Conservation (phyloP, 2,329 filamentous ascomycete species). For the Aspergillus aculeatus region DNA sequence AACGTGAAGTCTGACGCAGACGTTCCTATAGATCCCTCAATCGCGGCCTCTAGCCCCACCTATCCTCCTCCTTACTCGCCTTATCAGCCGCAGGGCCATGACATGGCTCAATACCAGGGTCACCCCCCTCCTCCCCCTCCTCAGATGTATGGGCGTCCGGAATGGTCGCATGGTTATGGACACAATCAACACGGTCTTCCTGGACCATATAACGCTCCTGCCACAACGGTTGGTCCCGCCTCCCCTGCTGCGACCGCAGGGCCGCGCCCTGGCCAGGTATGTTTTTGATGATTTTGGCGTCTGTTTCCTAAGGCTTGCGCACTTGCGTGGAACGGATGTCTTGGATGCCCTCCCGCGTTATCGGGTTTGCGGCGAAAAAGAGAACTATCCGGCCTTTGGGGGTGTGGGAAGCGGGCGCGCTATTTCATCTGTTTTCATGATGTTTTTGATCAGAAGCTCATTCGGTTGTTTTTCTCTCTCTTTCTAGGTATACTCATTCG, state of each 20-base stretch:
- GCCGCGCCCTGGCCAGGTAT: conserved; percentile 62
- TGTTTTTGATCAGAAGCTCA: conserved; percentile 22
- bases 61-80: conserved; percentile 86
- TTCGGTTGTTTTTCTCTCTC: conserved; percentile 26
- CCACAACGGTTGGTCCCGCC: conserved; percentile 59
- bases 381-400: conserved; percentile 11
- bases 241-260: conserved; percentile 61
- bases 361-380: conserved; percentile 16
- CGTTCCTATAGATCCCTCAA: conserved; percentile 99
- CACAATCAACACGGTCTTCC: conserved; percentile 50
- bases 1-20: conserved; percentile 87
- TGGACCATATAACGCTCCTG: conserved; percentile 50
- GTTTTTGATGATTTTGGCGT: conserved; percentile 44
- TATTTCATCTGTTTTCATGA: conserved; percentile 19
- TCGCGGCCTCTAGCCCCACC: conserved; percentile 87
- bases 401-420: conserved; percentile 20
- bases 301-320: conserved; percentile 31
- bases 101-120: conserved; percentile 72
- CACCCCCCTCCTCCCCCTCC: conserved; percentile 47
- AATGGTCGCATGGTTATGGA: conserved; percentile 48
- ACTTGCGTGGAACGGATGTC: conserved; percentile 28
- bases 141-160: conserved; percentile 49
- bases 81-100: conserved; percentile 77
- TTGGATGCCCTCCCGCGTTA: conserved; percentile 25
- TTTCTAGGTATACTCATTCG: conserved; percentile 86